phyloP scores from a whole-genome alignment of 768 basidiomycete species.

The Collybia nuda region DNA sequence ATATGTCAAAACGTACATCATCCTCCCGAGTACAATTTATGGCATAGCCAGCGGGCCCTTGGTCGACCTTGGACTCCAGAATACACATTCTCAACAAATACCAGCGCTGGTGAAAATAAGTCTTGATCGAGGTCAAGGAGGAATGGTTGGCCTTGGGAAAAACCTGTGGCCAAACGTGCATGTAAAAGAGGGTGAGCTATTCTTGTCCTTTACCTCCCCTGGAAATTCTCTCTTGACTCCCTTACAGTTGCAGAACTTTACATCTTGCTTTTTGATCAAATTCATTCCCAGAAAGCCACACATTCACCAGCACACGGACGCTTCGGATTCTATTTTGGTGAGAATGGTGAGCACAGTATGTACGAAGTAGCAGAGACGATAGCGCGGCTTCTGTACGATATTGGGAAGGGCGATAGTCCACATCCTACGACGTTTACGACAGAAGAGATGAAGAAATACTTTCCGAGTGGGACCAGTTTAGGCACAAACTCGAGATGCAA shows the following conservation, averaged over 20 bases:
- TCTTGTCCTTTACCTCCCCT: neutral
- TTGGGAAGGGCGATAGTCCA: constrained; percentile 31
- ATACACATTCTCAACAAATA: constrained; percentile 53
- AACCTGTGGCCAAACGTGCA: constrained; percentile 61
- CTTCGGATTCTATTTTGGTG: constrained; percentile 49
- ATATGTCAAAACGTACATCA: constrained; percentile 35
- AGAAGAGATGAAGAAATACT: constrained; percentile 41
- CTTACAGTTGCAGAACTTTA: constrained; percentile 44
- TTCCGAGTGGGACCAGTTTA: constrained; percentile 28
- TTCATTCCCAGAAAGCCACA: constrained; percentile 22
- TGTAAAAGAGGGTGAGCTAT: constrained; percentile 13
- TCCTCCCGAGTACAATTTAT: constrained; percentile 60
- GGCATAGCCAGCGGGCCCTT: constrained; percentile 49
- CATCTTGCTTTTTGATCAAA: constrained; percentile 38
- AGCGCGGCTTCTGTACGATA: constrained; percentile 27
- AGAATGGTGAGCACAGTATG: constrained; percentile 44
- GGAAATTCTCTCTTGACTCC: neutral
- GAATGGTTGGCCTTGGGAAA: constrained; percentile 54
- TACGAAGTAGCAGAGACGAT: constrained; percentile 36
- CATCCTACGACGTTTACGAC: constrained; percentile 44
- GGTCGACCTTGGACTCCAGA: constrained; percentile 50
- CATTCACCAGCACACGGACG: constrained; percentile 37
- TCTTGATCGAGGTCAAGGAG: constrained; percentile 47
- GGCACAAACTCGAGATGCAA: constrained; percentile 45
- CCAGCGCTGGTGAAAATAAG: constrained; percentile 44